Evolutionary conservation across 2,329 filamentous ascomycete genomes (phyloP), one percentile per base, ranked within the genome.

Genomic region (Xylaria sp.): DNA sequence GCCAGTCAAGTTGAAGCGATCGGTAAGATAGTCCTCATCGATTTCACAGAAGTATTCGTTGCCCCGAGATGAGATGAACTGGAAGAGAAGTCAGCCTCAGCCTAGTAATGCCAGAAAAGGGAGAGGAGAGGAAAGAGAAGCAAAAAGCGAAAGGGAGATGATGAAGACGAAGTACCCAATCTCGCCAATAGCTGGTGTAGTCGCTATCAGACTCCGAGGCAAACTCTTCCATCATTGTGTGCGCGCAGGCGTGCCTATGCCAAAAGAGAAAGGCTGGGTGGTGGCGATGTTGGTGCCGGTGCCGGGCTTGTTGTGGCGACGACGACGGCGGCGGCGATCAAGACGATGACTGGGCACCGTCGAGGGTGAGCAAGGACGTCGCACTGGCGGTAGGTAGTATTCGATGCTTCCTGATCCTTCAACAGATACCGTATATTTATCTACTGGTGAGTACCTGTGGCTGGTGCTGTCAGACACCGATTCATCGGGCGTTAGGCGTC

Each of bases 21-120:
- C 96, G 61, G 94, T 98, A 56, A 99, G 88, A 82, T 99, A 99
- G 78, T 99, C 96, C 81, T 99, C 96, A 82, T 99, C 96, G 77
- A 99, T 98, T 80, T 99, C 96, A 88, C 96, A 99, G 78, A 98
- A 99, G 83, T 99, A 99, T 81, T 99, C 96, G 83, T 99, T 98
- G 74, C 96, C 96, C 65, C 96, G 90, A 6, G 94, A 97, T 4
- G 95, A 98, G 77, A 98, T 98, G 81, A 99, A 99, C 96, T 99
- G 64, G n/a, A 68, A 18, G 60, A 23, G 37, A 20, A 59, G 32
- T 9, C 10, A 61, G 28, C 59, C 76, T 76, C 74, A 77, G 73
- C 71, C 70, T 65, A 70, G 46, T 50, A 18, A 57, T 44, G n/a
- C 6, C 7, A 58, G 13, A 54, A n/a, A 12, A 44, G 58, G 9